Conservation (phyloP, 495 filamentous ascomycete species). For the Arthonia radiata region DNA sequence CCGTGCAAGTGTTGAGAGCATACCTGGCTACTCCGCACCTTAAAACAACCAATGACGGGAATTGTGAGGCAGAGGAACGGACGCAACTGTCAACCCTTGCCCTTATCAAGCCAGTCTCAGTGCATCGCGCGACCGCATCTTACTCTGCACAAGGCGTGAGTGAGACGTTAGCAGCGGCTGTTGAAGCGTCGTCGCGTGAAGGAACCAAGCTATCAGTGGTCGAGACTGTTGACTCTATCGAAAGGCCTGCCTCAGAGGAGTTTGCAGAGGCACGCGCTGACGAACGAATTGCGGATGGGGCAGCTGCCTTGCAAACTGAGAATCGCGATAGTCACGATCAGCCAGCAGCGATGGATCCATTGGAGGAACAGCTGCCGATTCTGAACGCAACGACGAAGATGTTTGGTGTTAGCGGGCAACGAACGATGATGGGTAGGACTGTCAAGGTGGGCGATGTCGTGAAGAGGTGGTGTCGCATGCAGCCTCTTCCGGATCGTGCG, state of each 20-base stretch:
- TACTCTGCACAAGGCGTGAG: conserved; percentile 66
- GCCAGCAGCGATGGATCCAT: conserved; percentile 5
- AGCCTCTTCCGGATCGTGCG: too few species aligned
- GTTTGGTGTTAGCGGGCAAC: conserved; percentile 23
- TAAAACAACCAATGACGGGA: conserved; percentile 7
- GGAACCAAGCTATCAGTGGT: conserved; percentile 8
- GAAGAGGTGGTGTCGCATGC: conserved; percentile 53
- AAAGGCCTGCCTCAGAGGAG: neutral
- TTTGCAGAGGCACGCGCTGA: conserved; percentile 4
- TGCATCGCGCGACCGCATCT: conserved; percentile 51
- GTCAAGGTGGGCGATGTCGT: conserved; percentile 38
- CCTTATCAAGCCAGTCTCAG: conserved; percentile 36
- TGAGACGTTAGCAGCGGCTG: conserved; percentile 36
- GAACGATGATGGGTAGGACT: conserved; percentile 37
- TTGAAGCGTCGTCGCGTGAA: conserved; percentile 30
- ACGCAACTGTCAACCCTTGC: conserved; percentile 25
- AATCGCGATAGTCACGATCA: conserved; percentile 1
- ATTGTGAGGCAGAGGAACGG: neutral
- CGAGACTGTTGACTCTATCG: conserved; percentile 5
- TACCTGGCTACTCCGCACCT: conserved; percentile 30
- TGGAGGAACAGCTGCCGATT: conserved; percentile 16
- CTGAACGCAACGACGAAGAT: conserved; percentile 15
- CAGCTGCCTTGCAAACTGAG: neutral
- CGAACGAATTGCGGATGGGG: neutral
- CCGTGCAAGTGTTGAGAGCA: conserved; percentile 50